These are phyloP conservation scores for Suillus cothurnatus DNA, from an alignment of 768 basidiomycete genomes.

Conservation along the genomic window DNA sequence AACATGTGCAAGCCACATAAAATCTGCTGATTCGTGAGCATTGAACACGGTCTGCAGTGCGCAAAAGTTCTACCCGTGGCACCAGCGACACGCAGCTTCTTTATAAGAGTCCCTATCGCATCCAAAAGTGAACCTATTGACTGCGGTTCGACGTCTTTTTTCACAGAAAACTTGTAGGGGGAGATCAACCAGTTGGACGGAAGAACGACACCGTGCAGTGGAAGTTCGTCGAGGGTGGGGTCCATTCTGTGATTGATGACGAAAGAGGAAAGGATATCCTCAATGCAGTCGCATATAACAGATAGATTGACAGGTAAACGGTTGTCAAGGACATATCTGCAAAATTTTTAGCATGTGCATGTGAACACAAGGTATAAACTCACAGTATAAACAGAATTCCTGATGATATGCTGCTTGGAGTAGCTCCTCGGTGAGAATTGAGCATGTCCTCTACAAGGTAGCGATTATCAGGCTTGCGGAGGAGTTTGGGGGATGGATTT, in stretches of 20 bases:
- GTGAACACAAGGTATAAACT: background rate
- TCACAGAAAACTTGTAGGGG: slow-evolving; percentile 16
- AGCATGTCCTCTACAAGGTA: slow-evolving; percentile 39
- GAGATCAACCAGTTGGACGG: slow-evolving; percentile 56
- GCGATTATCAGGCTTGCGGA: slow-evolving; percentile 18
- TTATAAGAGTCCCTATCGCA: slow-evolving; percentile 27
- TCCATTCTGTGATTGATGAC: slow-evolving; percentile 38
- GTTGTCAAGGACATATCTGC: slow-evolving; percentile 46
- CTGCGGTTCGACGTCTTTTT: slow-evolving; percentile 13
- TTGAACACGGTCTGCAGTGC: background rate
- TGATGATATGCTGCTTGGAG: slow-evolving; percentile 27
- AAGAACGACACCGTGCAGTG: slow-evolving; percentile 50
- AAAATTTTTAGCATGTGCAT: background rate
- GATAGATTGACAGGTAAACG: slow-evolving; percentile 44
- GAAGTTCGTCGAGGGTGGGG: background rate
- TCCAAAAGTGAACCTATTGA: slow-evolving; percentile 15
- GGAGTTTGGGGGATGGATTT: background rate
- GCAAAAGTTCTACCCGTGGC: slow-evolving; percentile 26
- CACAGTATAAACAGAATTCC: slow-evolving; percentile 32
- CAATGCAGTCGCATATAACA: slow-evolving; percentile 54
- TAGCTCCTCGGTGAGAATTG: slow-evolving; percentile 28
- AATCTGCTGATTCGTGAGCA: background rate
- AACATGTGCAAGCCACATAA: slow-evolving; percentile 10
- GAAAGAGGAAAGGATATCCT: slow-evolving; percentile 46
- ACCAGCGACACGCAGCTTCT: slow-evolving; percentile 30